These are phyloP conservation scores for Lactarius evosmus DNA, from an alignment of 768 basidiomycete genomes.

Conservation along the genomic window DNA sequence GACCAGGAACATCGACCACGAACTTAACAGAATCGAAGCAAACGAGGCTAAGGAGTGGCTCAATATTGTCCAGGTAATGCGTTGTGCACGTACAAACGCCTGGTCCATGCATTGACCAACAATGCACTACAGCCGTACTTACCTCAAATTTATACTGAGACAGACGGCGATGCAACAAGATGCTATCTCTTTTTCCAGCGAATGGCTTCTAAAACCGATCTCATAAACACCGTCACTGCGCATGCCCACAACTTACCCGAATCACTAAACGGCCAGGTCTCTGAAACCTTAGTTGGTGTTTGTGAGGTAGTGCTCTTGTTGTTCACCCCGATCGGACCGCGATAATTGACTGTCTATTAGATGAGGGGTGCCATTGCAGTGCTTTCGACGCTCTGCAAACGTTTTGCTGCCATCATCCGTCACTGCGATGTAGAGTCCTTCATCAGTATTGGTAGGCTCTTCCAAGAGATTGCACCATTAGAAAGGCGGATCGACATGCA, in stretches of 20 bases:
- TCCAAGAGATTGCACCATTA: constrained; percentile 78
- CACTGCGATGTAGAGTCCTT: constrained; percentile 83
- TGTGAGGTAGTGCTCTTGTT: constrained; percentile 65
- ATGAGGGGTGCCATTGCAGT: constrained; percentile 81
- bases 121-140: constrained; percentile 67
- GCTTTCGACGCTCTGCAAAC: constrained; percentile 80
- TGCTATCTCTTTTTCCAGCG: constrained; percentile 94
- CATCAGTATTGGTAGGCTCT: constrained; percentile 78
- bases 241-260: constrained; percentile 83
- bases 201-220: constrained; percentile 78
- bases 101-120: constrained; percentile 11
- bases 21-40: constrained; percentile 81
- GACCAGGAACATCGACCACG: constrained; percentile 83
- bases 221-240: constrained; percentile 79
- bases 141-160: constrained; percentile 85
- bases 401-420: constrained; percentile 81
- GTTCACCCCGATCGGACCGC: not conserved
- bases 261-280: constrained; percentile 74
- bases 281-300: constrained; percentile 86
- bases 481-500: constrained; percentile 94
- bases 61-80: constrained; percentile 70
- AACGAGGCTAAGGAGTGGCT: constrained; percentile 78
- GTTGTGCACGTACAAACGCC: not conserved
- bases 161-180: constrained; percentile 83
- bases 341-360: constrained; percentile 38